phyloP scores from a whole-genome alignment of 106 monocot genomes.

The Dioscorea dumetorum region DNA sequence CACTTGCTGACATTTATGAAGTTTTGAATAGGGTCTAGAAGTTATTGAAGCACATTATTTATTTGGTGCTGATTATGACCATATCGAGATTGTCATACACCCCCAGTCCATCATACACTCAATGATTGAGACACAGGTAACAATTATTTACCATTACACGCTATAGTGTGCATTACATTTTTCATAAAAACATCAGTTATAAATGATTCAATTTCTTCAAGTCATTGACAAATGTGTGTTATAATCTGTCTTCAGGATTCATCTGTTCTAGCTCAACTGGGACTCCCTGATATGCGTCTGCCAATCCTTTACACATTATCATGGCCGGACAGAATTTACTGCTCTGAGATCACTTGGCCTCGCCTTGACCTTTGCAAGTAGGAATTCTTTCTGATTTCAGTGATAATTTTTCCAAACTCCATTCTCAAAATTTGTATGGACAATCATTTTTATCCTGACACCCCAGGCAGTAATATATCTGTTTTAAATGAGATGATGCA shows the following conservation, averaged over 20 bases:
- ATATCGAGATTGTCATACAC: conserved; percentile 92
- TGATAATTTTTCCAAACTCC: background rate
- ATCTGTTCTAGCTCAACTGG: conserved; percentile 86
- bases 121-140: conserved; percentile 97
- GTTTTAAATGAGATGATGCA: conserved; percentile 16
- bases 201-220: too few relatives aligned
- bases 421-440: background rate
- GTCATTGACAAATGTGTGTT: background rate
- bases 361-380: conserved; percentile 98
- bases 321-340: conserved; percentile 95
- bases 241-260: conserved; percentile 70
- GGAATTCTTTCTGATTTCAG: background rate
- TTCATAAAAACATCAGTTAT: too few relatives aligned
- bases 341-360: conserved; percentile 95
- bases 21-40: conserved; percentile 65
- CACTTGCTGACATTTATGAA: background rate
- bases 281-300: conserved; percentile 95
- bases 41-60: conserved; percentile 99
- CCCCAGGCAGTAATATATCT: too few relatives aligned
- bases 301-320: conserved; percentile 93
- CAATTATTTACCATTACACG: background rate
- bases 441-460: background rate
- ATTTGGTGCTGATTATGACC: conserved; percentile 87
- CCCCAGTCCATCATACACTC: conserved; percentile 98
- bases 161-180: too few relatives aligned